A percentile compares a stretch with the other conserved stretches of the same genome.
phyloP scores from a whole-genome alignment of 1,139 yeast species.

The Kodamaea arcana region DNA sequence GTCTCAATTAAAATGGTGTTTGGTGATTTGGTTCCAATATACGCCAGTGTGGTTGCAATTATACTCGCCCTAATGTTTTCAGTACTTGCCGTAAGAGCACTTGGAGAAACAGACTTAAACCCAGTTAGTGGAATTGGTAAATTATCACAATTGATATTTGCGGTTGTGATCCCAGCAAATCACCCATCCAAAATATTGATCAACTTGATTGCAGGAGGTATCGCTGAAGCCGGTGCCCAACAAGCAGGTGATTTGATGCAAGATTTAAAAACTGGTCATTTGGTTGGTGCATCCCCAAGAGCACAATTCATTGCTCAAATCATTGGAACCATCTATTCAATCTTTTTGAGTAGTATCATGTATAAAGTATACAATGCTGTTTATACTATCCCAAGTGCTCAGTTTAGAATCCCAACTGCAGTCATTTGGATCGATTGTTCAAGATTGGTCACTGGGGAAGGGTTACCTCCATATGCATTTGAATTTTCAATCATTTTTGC shows the following conservation, averaged over 20 bases:
- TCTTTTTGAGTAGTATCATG: constrained; percentile 72
- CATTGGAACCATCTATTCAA: constrained; percentile 82
- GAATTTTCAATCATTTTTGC: constrained; percentile 67
- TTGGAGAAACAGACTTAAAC: constrained; percentile 94
- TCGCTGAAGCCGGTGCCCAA: constrained; percentile 98
- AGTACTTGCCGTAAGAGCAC: constrained; percentile 83
- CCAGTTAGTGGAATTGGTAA: constrained; percentile 98
- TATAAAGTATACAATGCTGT: constrained; percentile 77
- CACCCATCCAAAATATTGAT: constrained; percentile 81
- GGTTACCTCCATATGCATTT: constrained; percentile 76
- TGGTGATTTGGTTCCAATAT: constrained; percentile 66
- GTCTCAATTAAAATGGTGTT: constrained; percentile 62
- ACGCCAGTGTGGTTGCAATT: constrained; percentile 66
- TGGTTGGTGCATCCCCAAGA: constrained; percentile 85
- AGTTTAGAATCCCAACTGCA: constrained; percentile 90
- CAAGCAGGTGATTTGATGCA: constrained; percentile 99
- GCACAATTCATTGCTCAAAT: constrained; percentile 91
- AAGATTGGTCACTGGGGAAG: constrained; percentile 85
- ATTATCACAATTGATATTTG: constrained; percentile 83
- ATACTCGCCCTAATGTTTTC: constrained; percentile 74
- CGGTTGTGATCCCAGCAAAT: constrained; percentile 67
- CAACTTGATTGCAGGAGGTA: constrained; percentile 90
- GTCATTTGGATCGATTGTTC: constrained; percentile 97
- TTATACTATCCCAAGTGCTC: constrained; percentile 76
- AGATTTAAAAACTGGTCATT: constrained; percentile 90